Percentiles rank a stretch among this genome's conserved stretches.
phyloP scores from a whole-genome alignment of 169 alveolate species.

The Plasmodium reichenowi region DNA sequence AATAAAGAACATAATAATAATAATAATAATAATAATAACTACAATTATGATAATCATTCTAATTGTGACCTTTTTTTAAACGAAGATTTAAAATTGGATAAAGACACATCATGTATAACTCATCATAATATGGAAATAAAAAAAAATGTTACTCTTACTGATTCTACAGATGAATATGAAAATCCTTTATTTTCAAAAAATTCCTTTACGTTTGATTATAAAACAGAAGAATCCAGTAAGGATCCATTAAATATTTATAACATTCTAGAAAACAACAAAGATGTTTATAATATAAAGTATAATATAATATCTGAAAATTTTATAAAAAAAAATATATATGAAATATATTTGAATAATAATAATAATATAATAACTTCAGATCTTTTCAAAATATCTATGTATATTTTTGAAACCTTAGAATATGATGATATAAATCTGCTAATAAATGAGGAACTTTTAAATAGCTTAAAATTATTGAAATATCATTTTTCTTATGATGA shows the following conservation, averaged over 20 bases:
- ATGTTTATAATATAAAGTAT: slow-evolving; percentile 4
- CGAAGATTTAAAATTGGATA: background rate
- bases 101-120: background rate
- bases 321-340: slow-evolving; percentile 32
- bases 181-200: slow-evolving; percentile 17
- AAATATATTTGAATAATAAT: slow-evolving; percentile 17
- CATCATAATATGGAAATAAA: background rate
- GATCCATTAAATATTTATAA: slow-evolving; percentile 72
- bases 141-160: background rate
- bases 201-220: slow-evolving; percentile 46
- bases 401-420: slow-evolving; percentile 54
- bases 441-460: slow-evolving; percentile 45
- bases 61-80: background rate
- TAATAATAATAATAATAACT: background rate
- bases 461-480: slow-evolving; percentile 23
- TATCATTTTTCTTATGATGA: slow-evolving; percentile 15
- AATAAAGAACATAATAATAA: background rate
- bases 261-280: slow-evolving; percentile 46
- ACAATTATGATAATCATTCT: background rate
- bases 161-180: background rate
- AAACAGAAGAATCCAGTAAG: slow-evolving; percentile 6
- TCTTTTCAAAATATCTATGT: slow-evolving; percentile 40
- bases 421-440: slow-evolving; percentile 54
- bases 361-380: slow-evolving; percentile 13
- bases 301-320: background rate